Evolutionary conservation across 495 filamentous ascomycete genomes (phyloP).

Genomic region (Talaromyces proteolyticus): DNA sequence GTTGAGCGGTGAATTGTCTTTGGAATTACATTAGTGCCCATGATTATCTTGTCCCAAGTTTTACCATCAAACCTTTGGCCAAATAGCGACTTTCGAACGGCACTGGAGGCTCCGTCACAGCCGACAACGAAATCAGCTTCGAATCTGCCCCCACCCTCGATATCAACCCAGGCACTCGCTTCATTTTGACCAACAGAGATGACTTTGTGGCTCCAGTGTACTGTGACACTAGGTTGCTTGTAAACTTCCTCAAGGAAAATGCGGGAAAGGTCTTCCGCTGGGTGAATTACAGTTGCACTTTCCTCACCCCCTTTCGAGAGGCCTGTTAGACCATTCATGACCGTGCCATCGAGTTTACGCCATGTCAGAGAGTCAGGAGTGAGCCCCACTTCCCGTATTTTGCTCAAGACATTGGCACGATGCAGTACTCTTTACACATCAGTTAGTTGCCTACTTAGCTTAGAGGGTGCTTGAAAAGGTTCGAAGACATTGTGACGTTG

Average conservation of each 20-base stretch:
- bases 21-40: constrained; percentile 51
- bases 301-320: constrained; percentile 13
- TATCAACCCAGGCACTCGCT: constrained; percentile 41
- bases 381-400: constrained; percentile 1
- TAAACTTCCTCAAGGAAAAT: constrained; percentile 44
- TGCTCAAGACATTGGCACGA: neutral
- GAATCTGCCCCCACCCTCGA: constrained; percentile 36
- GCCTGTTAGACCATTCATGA: constrained; percentile 13
- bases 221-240: constrained; percentile 29
- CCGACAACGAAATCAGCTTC: constrained; percentile 52
- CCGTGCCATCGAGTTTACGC: constrained; percentile 37
- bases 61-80: constrained; percentile 52
- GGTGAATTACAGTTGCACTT: constrained; percentile 28
- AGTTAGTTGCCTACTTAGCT: neutral
- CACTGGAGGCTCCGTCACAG: constrained; percentile 54
- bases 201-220: constrained; percentile 47
- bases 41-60: constrained; percentile 52
- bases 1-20: neutral
- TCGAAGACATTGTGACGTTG: no score
- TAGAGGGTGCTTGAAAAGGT: neutral
- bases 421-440: neutral
- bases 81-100: constrained; percentile 48
- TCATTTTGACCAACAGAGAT: constrained; percentile 43
- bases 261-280: constrained; percentile 35
- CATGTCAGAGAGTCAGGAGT: constrained; percentile 31